Evolutionary conservation across 305 asterid genomes (phyloP), one percentile per base, ranked within the genome.

Genomic region (Nicotiana rustica): DNA sequence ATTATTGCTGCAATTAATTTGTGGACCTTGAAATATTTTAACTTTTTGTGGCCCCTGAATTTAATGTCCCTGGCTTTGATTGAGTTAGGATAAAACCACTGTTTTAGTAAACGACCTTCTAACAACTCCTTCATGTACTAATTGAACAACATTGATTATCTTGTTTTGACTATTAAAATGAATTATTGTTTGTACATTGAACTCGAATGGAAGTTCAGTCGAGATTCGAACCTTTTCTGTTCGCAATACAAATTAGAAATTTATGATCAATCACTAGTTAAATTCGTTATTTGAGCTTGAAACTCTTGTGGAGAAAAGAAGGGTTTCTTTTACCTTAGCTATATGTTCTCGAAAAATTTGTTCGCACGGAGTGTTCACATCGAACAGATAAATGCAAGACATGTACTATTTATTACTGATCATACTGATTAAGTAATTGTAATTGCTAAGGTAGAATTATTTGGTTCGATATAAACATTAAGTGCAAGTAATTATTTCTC

Each of bases 1-100:
- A 73, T 73, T 73, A 73, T 73, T 73, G 79, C 79, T 73, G 64
- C 44, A 73, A 14, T 73, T 49, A 73, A 73, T 73, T 6, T 25
- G 64, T 73, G 79, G 79, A 25, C 79, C 62, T 38, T 47, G 21
- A 47, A 49, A 8, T 67, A 47, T 73, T 73, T 49, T 61, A 21
- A 21, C 52, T 73, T 73, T 49, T 49, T 35, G 67, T 49, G 56
- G 33, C 60, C 82, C 57, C 69, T 64, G 13, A 76, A 82, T 76
- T 76, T 49, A 47, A 31, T 71, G 62, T 73, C 29, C 31, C 4
- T 73, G 4, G 38, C 12, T 47, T 73, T 49, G 21, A 49, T 13
- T 19, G 21, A 49, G 59, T 18, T 18, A 18, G 78, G 78, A 44
- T 70, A 38, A 4, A 36, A 68, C 8, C 14, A 4, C 62, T 56